Evolutionary conservation across 1,284 basidiomycete species (phyloP), one percentile per base, ranked within the genome.

Genomic region (Chalciporus sp.): DNA sequence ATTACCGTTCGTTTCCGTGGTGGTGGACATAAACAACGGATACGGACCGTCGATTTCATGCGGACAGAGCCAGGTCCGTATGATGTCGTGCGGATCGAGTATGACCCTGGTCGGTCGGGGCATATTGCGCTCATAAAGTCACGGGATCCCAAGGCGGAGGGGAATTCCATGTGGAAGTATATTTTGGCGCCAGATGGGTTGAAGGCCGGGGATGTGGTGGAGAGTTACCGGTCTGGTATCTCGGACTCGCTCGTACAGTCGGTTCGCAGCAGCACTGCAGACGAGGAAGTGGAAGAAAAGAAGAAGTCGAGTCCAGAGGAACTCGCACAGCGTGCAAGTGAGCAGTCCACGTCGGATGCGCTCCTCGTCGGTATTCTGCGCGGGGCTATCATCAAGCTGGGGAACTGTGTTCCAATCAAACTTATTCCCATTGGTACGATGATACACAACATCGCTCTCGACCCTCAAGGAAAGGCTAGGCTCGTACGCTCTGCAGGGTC

Each of bases 51-150:
- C 55, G 97, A 99, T 74, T 99, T 97, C 69, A 80, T 82, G 75
- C 85, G 93, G 47, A 74, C 74, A 46, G 85, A 88, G 58, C 73
- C 83, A 0, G 96, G 96, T 7, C 78, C 88, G 41, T 92, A 94
- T 69, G 88, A 94, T 61, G 95, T 98, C 42, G 81, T 96, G 14
- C 84, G 95, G 42, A 92, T 99, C 64, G 96, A 99, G 74, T 99
- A 98, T 71, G 96, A 99, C 76, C 96, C 96, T 0, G 92, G 92
- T 29, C 82, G 96, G 47, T 92, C 88, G 42, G 94, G 92, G 4
- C 97, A 99, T 72, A 95, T 99, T 65, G 96, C 96, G 1, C 81
- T 99, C 50, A 69, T 98, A 60, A 79, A 81, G 64, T 84, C 80
- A 68, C 78, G 86, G 55, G 72, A 85, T 63, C 73, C 76, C 1